Percentiles rank a stretch among this genome's conserved stretches.
phyloP scores from a whole-genome alignment of 306 rosid species.

The Casuarina glauca region DNA sequence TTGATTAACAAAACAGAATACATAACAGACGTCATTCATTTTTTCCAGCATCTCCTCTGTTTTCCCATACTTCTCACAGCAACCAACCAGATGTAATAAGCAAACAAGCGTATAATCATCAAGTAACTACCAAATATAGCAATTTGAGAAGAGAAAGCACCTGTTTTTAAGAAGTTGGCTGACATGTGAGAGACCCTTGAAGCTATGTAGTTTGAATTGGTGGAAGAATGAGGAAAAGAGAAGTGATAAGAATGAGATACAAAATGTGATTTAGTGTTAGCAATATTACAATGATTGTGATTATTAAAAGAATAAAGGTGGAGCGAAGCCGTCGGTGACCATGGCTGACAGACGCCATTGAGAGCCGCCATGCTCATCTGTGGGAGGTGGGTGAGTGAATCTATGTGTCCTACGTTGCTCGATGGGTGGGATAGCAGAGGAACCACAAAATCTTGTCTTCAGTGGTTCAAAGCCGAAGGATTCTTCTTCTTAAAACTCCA shows the following conservation, averaged over 20 bases:
- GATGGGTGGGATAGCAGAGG: not conserved
- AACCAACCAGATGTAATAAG: not conserved
- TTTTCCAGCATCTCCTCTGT: not conserved
- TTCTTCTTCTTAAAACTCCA: no score
- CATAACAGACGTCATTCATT: not conserved
- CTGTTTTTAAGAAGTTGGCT: conserved; percentile 51
- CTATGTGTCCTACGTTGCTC: conserved; percentile 2
- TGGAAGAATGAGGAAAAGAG: conserved; percentile 27
- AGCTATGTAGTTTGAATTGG: conserved; percentile 18
- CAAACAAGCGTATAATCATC: conserved; percentile 19
- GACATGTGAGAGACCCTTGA: conserved; percentile 39
- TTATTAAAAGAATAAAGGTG: conserved; percentile 21
- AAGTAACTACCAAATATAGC: not conserved
- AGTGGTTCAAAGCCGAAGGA: no score
- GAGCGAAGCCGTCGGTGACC: conserved; percentile 42
- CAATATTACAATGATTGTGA: conserved; percentile 3
- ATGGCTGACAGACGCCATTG: conserved; percentile 56
- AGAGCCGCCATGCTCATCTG: conserved; percentile 52
- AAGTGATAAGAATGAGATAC: conserved; percentile 32
- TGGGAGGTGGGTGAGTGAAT: not conserved
- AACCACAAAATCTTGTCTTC: not conserved
- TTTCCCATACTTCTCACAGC: not conserved
- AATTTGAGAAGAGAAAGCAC: conserved; percentile 34
- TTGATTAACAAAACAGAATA: not conserved
- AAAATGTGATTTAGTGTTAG: conserved; percentile 33